Conservation (phyloP, 176 grass and related monocot genomes). For the Pontederia crassipes region DNA sequence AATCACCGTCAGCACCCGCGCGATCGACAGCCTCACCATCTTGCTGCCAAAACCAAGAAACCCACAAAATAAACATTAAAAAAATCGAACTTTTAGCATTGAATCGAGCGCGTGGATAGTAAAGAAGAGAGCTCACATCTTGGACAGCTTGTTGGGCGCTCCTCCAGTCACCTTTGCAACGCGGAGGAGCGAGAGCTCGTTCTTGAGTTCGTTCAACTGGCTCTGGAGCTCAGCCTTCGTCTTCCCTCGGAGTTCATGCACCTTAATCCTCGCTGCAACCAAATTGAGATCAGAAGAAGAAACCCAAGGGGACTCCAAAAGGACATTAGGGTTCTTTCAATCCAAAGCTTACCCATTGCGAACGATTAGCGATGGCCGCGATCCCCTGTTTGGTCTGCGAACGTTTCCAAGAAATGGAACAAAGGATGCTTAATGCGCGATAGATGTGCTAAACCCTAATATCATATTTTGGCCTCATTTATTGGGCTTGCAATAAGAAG, state of each 20-base stretch:
- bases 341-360: too few species aligned
- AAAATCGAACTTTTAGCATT: neutral
- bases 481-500: too few species aligned
- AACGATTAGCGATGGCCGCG: too few species aligned
- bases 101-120: neutral
- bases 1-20: conserved; percentile 1
- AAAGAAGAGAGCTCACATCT: neutral
- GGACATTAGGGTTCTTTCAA: neutral
- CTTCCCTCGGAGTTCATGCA: conserved; percentile 1
- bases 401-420: too few species aligned
- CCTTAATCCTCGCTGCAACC: conserved; percentile 6
- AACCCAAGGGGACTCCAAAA: neutral
- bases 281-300: neutral
- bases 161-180: conserved; percentile 3
- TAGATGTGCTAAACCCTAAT: too few species aligned
- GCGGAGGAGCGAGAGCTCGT: neutral
- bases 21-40: conserved; percentile 8
- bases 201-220: neutral
- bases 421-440: too few species aligned
- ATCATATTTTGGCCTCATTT: too few species aligned
- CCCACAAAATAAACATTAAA: neutral
- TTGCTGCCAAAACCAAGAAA: neutral
- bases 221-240: neutral
- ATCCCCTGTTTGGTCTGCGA: too few species aligned
- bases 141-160: conserved; percentile 7